A percentile compares a stretch with the other conserved stretches of the same genome.
phyloP scores from a whole-genome alignment of 1,284 basidiomycete genomes.

The Ganoderma multipileum region DNA sequence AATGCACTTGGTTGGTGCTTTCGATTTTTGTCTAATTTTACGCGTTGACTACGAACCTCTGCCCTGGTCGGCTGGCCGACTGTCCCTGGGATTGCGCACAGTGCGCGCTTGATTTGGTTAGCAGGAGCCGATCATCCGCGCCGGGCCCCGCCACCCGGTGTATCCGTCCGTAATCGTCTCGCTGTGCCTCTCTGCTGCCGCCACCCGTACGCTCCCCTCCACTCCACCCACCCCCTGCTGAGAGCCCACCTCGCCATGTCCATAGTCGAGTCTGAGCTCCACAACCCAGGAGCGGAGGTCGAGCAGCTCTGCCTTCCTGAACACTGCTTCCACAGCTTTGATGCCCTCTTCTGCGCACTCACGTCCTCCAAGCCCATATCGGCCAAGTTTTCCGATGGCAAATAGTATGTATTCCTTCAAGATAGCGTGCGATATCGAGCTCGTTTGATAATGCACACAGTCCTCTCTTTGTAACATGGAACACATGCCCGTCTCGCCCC shows the following conservation, averaged over 20 bases:
- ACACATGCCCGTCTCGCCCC: conserved; percentile 66
- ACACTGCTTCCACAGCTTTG: conserved; percentile 83
- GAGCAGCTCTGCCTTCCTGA: conserved; percentile 64
- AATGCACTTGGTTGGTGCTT: conserved; percentile 29
- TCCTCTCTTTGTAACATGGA: conserved; percentile 98
- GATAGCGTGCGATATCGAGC: background rate
- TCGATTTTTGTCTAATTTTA: background rate
- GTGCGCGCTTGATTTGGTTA: conserved; percentile 2
- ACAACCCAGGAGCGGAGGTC: conserved; percentile 42
- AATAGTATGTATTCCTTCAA: conserved; percentile 60
- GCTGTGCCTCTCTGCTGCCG: background rate
- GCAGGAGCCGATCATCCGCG: too few species aligned
- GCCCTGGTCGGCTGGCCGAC: background rate
- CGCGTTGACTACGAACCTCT: background rate
- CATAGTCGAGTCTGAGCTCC: conserved; percentile 52
- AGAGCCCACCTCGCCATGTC: conserved; percentile 48
- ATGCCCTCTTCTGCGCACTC: conserved; percentile 77
- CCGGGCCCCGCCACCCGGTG: background rate
- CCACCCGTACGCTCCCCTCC: conserved; percentile 31
- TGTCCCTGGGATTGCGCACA: background rate
- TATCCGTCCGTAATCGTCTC: background rate
- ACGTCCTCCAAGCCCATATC: conserved; percentile 58
- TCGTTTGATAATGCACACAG: conserved; percentile 48
- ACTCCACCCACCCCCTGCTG: conserved; percentile 28
- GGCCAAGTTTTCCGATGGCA: conserved; percentile 69